phyloP scores from a whole-genome alignment of 257 asterid genomes.

The Solanum gandarillasii region DNA sequence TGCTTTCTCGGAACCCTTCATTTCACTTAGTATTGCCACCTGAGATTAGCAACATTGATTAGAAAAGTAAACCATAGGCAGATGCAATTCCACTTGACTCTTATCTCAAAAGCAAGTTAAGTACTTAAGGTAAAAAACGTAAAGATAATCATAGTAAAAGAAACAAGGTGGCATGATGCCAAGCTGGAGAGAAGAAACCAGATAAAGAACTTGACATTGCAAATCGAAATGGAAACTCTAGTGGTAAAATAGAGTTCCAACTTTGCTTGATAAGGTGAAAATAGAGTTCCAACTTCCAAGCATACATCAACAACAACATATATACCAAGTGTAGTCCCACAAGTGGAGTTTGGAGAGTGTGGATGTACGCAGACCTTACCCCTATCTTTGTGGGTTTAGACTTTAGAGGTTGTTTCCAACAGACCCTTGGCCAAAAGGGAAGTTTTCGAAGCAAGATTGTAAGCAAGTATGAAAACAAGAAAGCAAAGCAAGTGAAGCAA shows the following conservation, averaged over 20 bases:
- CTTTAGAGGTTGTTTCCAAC: background rate
- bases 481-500: background rate
- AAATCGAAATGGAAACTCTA: no score
- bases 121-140: no score
- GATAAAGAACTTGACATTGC: no score
- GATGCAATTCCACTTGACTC: no score
- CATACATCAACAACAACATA: background rate
- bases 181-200: no score
- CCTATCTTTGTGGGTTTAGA: accelerated
- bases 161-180: no score
- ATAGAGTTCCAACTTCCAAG: background rate
- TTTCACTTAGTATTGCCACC: conserved; percentile 57
- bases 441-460: background rate
- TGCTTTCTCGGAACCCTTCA: conserved; percentile 45
- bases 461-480: background rate
- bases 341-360: background rate
- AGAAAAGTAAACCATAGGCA: background rate
- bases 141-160: no score
- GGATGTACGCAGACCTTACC: background rate
- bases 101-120: background rate
- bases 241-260: background rate
- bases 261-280: no score
- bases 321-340: background rate
- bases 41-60: conserved; percentile 11
- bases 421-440: background rate